These are phyloP conservation scores for Funneliformis geosporum DNA, from an alignment of 192 early-diverging fungal genomes.

Conservation along the genomic window DNA sequence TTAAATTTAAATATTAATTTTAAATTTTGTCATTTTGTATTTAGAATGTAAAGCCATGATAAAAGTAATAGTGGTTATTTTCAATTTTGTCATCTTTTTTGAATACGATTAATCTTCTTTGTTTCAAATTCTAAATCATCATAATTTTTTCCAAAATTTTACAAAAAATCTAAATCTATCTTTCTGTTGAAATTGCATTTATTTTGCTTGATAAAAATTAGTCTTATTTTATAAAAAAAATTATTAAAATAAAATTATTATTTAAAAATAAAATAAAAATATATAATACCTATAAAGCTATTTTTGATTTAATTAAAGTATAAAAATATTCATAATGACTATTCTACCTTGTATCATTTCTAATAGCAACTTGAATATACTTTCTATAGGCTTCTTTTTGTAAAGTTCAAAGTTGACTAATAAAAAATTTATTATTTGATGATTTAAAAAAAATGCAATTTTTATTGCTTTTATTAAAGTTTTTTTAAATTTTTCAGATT, in stretches of 20 bases:
- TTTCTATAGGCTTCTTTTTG: neutral
- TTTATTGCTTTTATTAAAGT: neutral
- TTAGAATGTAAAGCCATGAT: neutral
- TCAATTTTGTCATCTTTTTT: neutral
- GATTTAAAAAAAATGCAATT: neutral
- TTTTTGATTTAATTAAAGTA: conserved; percentile 5
- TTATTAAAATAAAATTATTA: neutral
- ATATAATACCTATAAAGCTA: neutral
- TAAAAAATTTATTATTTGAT: neutral
- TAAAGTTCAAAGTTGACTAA: neutral
- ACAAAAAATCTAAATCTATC: conserved; percentile 1
- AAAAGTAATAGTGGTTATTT: neutral
- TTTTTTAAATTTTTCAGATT: neutral
- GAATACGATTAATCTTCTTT: neutral
- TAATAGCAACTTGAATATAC: neutral
- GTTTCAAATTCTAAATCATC: neutral
- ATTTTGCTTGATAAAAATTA: too few species aligned
- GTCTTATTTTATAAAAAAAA: too few species aligned
- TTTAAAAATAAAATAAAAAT: neutral
- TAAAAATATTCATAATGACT: neutral
- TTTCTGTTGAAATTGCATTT: too few species aligned
- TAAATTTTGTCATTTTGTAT: too few species aligned
- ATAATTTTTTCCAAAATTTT: conserved; percentile 12
- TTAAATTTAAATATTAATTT: neutral
- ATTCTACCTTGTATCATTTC: neutral